Evolutionary conservation across 805 yeast species (phyloP).

Genomic region (Sungouiella thailandica): DNA sequence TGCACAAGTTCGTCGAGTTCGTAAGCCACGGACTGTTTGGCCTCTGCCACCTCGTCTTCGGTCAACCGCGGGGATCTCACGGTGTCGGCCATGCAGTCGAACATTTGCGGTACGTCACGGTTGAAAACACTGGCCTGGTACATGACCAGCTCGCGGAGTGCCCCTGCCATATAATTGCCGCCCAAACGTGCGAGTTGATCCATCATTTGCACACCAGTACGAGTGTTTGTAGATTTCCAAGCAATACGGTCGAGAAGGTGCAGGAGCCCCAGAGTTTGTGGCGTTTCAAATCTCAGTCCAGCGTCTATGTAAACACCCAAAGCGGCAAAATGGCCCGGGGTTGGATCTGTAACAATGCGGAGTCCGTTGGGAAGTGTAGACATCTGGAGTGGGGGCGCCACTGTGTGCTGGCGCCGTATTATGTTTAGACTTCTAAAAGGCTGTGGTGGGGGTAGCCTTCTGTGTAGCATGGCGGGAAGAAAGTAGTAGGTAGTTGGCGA

Average conservation of each 20-base stretch:
- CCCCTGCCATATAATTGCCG: slow-evolving; percentile 90
- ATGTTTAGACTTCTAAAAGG: no score
- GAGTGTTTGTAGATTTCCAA: slow-evolving; percentile 61
- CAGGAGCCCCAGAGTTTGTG: slow-evolving; percentile 60
- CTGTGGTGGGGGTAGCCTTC: no score
- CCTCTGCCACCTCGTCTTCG: slow-evolving; percentile 68
- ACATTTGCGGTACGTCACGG: slow-evolving; percentile 75
- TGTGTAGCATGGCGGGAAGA: no score
- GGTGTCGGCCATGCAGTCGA: slow-evolving; percentile 70
- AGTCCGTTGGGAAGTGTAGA: slow-evolving; percentile 67
- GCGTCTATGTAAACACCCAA: slow-evolving; percentile 86
- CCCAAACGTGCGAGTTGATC: slow-evolving; percentile 75
- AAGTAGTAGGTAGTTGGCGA: no score
- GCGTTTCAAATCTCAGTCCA: slow-evolving; percentile 79
- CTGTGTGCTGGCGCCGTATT: no score
- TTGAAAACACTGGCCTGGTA: slow-evolving; percentile 95
- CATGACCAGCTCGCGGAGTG: slow-evolving; percentile 85
- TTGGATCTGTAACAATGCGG: slow-evolving; percentile 74
- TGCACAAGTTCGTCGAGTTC: slow-evolving; percentile 79
- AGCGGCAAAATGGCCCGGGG: slow-evolving; percentile 89
- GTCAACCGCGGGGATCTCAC: slow-evolving; percentile 65
- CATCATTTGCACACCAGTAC: slow-evolving; percentile 64
- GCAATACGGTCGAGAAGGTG: slow-evolving; percentile 86
- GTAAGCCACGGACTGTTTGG: slow-evolving; percentile 66
- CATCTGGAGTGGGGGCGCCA: no score